Conservation (phyloP, 805 yeast species). For the Lipomyces chichibuensis region DNA sequence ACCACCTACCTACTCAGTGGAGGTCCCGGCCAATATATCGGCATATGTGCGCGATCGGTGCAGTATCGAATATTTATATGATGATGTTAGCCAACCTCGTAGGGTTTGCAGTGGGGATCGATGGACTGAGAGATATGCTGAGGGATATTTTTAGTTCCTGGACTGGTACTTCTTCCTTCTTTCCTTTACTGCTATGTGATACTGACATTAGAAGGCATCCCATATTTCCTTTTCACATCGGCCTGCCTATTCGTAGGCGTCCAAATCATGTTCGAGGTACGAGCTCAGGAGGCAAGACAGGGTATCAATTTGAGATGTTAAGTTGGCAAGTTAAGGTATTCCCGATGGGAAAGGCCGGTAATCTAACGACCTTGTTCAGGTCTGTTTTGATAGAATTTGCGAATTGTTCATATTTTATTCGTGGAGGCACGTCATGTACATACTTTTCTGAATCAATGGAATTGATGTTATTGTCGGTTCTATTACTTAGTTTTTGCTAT, state of each 20-base stretch:
- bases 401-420: neutral
- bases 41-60: constrained; percentile 82
- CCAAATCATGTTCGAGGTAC: constrained; percentile 91
- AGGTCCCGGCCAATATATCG: constrained; percentile 68
- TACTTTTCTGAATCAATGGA: neutral
- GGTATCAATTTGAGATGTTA: constrained; percentile 83
- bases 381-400: neutral
- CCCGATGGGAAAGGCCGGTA: neutral
- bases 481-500: too few relatives aligned
- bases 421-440: neutral
- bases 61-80: constrained; percentile 89
- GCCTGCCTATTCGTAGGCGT: constrained; percentile 75
- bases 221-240: constrained; percentile 62
- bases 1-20: constrained; percentile 42
- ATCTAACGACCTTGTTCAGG: neutral
- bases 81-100: constrained; percentile 96
- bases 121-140: constrained; percentile 72
- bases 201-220: constrained; percentile 18
- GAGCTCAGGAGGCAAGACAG: constrained; percentile 81
- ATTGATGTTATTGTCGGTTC: neutral
- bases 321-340: neutral
- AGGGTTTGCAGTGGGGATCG: constrained; percentile 92
- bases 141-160: constrained; percentile 71
- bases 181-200: neutral
- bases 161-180: constrained; percentile 51